Evolutionary conservation across 1,284 basidiomycete genomes (phyloP), one percentile per base, ranked within the genome.

Genomic region (Veloporphyrellus conicus): DNA sequence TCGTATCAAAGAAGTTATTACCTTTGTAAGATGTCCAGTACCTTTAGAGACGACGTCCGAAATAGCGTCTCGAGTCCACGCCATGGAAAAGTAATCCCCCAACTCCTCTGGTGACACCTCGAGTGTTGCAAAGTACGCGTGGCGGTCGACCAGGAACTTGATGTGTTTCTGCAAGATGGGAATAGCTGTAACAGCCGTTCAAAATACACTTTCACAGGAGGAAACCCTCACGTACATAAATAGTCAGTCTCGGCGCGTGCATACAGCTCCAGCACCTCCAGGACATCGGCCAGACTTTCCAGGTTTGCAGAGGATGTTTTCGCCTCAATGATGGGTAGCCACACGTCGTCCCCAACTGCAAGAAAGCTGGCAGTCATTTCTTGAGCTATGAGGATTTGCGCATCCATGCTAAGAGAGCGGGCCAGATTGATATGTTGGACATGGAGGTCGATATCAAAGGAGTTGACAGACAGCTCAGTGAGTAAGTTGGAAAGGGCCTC

Each of bases 241-340:
- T 93, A 93, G 59, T 93, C 90, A 15, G 67, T 69, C 62, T 90
- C 87, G 15, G 90, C 90, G 38, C 74, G 76, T 36, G 73, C 67
- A 61, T 85, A 92, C 38, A 82, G 55, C n/a, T 76, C 74, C 47
- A 89, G 65, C 11, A 90, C 63, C 39, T 82, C 78, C 35, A 76
- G 60, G 19, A 82, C 69, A 12, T 74, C 77, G 40, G 79, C 75
- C 15, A 66, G 60, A 4, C 74, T 73, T 28, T 76, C 70, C 25
- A 82, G 46, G 54, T 83, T 69, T 4, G 72, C 66, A 3, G 67
- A 55, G n/a, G 67, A 60, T 43, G 74, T 64, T 58, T 79, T 84
- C n/a, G 70, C 65, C 14, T 79, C 68, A 31, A 89, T 71, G 29
- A 85, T 68, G 14, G 78, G 76, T 20, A 80, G 47, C 87, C 85